These are phyloP conservation scores for Trichoderma sp. DNA, from an alignment of 2,329 filamentous ascomycete species.

Conservation along the genomic window DNA sequence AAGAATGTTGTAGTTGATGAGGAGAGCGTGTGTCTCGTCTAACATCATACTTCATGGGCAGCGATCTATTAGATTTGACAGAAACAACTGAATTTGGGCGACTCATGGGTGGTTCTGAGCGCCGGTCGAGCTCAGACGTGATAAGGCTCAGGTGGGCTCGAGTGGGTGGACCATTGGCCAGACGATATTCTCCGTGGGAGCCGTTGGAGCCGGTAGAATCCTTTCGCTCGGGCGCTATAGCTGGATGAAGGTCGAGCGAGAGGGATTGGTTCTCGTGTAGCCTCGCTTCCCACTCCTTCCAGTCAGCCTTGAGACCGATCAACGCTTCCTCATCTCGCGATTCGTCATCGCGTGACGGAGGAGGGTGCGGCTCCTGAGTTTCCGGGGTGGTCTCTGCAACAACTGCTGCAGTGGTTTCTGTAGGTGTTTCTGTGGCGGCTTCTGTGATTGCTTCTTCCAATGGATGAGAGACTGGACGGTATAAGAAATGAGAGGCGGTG, in stretches of 20 bases:
- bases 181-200: not conserved
- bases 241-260: slow-evolving; percentile 34
- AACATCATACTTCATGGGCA: not conserved
- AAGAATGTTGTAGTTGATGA: not conserved
- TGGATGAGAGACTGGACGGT: not conserved
- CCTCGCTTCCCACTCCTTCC: slow-evolving; percentile 44
- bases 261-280: slow-evolving; percentile 33
- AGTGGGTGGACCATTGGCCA: not conserved
- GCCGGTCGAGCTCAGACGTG: not conserved
- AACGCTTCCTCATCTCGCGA: not conserved
- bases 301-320: slow-evolving; percentile 35
- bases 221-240: not conserved
- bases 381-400: not conserved
- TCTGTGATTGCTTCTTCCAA: not conserved
- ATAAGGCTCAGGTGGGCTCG: not conserved
- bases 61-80: not conserved
- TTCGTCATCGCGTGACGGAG: slow-evolving; percentile 14
- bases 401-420: not conserved
- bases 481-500: not conserved
- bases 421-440: no score
- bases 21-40: not conserved
- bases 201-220: not conserved
- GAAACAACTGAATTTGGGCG: slow-evolving; percentile 2
- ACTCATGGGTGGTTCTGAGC: not conserved
- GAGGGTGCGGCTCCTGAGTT: not conserved